Percentiles rank a stretch among this genome's conserved stretches.
These are phyloP conservation scores for Chytriomyces hyalinus DNA, from an alignment of 192 early-diverging fungal species.

Conservation along the genomic window DNA sequence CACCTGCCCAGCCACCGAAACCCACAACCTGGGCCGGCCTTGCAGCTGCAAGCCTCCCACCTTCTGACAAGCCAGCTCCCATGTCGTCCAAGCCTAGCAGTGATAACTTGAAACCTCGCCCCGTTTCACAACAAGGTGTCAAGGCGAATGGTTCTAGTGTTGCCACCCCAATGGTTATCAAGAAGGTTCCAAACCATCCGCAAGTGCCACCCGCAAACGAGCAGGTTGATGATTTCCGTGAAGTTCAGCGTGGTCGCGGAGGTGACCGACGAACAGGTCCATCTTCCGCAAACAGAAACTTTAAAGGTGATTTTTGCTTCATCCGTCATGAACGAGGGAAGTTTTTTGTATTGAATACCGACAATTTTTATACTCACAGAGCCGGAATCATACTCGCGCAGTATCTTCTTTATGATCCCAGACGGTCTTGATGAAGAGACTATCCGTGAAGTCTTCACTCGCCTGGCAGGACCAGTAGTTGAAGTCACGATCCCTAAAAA, in stretches of 20 bases:
- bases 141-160: background rate
- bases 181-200: slow-evolving; percentile 7
- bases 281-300: slow-evolving; percentile 45
- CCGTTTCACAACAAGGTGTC: slow-evolving; percentile 22
- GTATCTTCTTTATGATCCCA: slow-evolving; percentile 32
- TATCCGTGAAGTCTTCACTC: slow-evolving; percentile 60
- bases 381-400: slow-evolving; percentile 19
- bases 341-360: no score
- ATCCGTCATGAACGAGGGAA: no score
- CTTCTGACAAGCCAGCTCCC: slow-evolving; percentile 17
- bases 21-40: slow-evolving; percentile 82
- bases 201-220: slow-evolving; percentile 5
- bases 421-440: slow-evolving; percentile 56
- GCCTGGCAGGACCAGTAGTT: slow-evolving; percentile 61
- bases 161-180: slow-evolving; percentile 18
- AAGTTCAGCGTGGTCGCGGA: slow-evolving; percentile 8
- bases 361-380: background rate
- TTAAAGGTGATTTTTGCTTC: no score
- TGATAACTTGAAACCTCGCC: background rate
- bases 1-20: slow-evolving; percentile 52
- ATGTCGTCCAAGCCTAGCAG: slow-evolving; percentile 31
- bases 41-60: slow-evolving; percentile 64
- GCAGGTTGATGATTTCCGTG: background rate
- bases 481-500: slow-evolving; percentile 60
- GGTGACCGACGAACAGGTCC: slow-evolving; percentile 39